phyloP scores from a whole-genome alignment of 345 rosid genomes.

The Ceriops tagal region DNA sequence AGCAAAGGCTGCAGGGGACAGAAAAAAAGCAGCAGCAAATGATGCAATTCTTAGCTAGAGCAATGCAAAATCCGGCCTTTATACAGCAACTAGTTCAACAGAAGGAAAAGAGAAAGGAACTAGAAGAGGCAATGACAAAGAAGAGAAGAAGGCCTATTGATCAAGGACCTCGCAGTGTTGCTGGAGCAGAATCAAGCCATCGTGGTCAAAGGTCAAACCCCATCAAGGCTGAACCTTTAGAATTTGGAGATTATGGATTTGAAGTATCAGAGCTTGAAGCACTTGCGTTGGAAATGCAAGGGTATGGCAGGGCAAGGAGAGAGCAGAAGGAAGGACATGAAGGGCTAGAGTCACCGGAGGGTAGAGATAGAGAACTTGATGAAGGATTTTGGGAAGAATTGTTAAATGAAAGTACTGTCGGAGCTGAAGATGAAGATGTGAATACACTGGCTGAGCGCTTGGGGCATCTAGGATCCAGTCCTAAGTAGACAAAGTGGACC shows the following conservation, averaged over 20 bases:
- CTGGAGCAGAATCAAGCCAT: slow-evolving; percentile 19
- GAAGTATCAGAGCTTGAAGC: slow-evolving; percentile 75
- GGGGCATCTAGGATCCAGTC: slow-evolving; percentile 50
- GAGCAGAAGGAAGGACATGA: slow-evolving; percentile 28
- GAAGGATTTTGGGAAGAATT: slow-evolving; percentile 58
- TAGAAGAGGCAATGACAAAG: slow-evolving; percentile 47
- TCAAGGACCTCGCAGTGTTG: slow-evolving; percentile 11
- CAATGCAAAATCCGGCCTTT: slow-evolving; percentile 60
- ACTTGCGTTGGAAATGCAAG: slow-evolving; percentile 87
- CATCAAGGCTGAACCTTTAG: slow-evolving; percentile 50
- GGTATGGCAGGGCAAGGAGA: slow-evolving; percentile 37
- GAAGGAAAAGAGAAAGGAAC: slow-evolving; percentile 46
- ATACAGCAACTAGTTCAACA: slow-evolving; percentile 51
- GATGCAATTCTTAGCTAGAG: slow-evolving; percentile 80
- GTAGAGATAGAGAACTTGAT: slow-evolving; percentile 30
- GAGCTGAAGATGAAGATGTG: slow-evolving; percentile 44
- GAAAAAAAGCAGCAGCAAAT: slow-evolving; percentile 79
- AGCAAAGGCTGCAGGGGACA: slow-evolving; percentile 58
- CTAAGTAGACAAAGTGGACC: slow-evolving; percentile 6
- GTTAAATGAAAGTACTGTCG: slow-evolving; percentile 26
- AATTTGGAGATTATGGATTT: slow-evolving; percentile 29
- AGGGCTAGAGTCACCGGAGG: slow-evolving; percentile 18
- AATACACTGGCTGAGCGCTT: slow-evolving; percentile 41
- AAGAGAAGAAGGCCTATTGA: slow-evolving; percentile 47
- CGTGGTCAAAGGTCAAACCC: slow-evolving; percentile 3